Evolutionary conservation across 2,329 filamentous ascomycete genomes (phyloP).

Genomic region (Pseudocercospora fuligena): DNA sequence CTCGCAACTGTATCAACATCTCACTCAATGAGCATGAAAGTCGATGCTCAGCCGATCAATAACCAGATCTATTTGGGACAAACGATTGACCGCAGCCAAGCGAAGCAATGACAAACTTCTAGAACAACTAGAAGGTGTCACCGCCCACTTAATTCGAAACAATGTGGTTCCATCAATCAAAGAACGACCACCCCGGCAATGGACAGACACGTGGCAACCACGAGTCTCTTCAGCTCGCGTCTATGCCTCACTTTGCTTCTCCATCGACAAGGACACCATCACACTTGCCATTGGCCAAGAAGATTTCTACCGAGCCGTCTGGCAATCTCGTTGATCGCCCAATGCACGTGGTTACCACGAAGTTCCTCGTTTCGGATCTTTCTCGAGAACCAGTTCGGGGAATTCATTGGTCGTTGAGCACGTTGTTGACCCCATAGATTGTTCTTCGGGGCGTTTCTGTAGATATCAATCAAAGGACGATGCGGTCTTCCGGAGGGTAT

Average conservation of each 20-base stretch:
- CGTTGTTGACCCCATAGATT: neutral
- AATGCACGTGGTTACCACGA: neutral
- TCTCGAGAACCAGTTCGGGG: neutral
- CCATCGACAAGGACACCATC: neutral
- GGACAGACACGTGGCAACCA: neutral
- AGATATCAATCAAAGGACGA: neutral
- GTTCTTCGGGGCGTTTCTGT: neutral
- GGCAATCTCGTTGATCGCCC: no score
- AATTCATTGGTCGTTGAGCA: neutral
- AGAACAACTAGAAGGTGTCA: no score
- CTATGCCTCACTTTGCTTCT: neutral
- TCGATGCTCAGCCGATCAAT: no score
- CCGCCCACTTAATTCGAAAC: neutral
- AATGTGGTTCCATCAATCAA: neutral
- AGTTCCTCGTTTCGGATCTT: neutral
- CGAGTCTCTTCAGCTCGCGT: neutral
- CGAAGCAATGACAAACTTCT: no score
- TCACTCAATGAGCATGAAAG: no score
- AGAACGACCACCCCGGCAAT: neutral
- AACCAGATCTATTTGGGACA: no score
- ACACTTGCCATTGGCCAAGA: neutral
- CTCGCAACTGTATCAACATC: no score
- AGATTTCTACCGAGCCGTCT: neutral
- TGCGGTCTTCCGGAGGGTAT: neutral
- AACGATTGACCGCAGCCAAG: no score